A percentile compares a stretch with the other conserved stretches of the same genome.
phyloP scores from a whole-genome alignment of 495 filamentous ascomycete genomes.

The Diplogelasinospora grovesii region DNA sequence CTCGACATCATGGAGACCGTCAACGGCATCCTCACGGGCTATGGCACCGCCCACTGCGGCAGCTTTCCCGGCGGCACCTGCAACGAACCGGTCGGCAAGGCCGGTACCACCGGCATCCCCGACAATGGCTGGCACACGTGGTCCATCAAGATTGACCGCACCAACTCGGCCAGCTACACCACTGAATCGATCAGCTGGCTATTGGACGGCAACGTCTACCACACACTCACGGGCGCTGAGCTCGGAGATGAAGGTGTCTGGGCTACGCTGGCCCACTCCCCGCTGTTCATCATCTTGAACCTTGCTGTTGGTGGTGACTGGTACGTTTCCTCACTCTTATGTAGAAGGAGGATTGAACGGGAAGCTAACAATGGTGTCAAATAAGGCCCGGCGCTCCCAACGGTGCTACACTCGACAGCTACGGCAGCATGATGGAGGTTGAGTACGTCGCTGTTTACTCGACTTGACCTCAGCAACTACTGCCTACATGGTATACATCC shows the following conservation, averaged over 20 bases:
- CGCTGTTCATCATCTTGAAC: conserved; percentile 43
- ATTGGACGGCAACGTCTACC: conserved; percentile 35
- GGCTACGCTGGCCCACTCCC: conserved; percentile 39
- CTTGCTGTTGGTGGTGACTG: conserved; percentile 46
- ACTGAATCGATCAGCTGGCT: conserved; percentile 41
- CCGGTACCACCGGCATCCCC: conserved; percentile 20
- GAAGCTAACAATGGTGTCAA: conserved; percentile 1
- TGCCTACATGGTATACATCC: too few species aligned
- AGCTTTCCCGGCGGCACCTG: conserved; percentile 33
- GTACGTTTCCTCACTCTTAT: conserved; percentile 19
- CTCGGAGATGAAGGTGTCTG: conserved; percentile 38
- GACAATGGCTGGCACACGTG: conserved; percentile 41
- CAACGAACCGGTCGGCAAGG: conserved; percentile 38
- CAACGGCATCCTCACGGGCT: conserved; percentile 36
- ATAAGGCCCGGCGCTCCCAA: conserved; percentile 27
- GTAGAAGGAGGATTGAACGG: not conserved
- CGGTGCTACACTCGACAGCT: conserved; percentile 32
- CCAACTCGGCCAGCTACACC: conserved; percentile 28
- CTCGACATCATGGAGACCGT: conserved; percentile 49
- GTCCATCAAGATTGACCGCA: conserved; percentile 39
- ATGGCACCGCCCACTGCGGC: conserved; percentile 47
- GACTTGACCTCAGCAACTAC: too few species aligned
- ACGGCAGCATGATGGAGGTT: conserved; percentile 46
- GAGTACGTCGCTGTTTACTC: conserved; percentile 38
- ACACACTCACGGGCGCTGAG: conserved; percentile 31